Evolutionary conservation across 202 grass and related monocot species (phyloP).

Genomic region (Zizania palustris): DNA sequence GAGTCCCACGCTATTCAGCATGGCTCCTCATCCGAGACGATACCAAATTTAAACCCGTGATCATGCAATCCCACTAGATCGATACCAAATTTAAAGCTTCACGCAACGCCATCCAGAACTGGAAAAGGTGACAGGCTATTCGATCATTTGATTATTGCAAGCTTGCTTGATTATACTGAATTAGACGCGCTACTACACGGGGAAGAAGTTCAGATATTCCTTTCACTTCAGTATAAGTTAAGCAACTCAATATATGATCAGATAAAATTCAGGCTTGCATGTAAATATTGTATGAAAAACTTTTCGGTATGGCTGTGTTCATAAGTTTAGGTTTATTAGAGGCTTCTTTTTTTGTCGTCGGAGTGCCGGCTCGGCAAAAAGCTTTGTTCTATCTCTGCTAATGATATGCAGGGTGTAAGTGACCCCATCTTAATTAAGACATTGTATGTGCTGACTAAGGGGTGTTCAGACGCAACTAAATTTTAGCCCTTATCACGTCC

Average conservation of each 20-base stretch:
- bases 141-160: conserved; percentile 21
- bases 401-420: conserved; percentile 34
- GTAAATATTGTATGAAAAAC: neutral
- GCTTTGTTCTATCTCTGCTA: conserved; percentile 29
- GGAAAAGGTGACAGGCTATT: neutral
- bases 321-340: no score
- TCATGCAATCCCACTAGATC: neutral
- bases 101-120: neutral
- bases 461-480: no score
- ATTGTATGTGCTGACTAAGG: no score
- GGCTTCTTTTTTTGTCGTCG: neutral
- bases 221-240: neutral
- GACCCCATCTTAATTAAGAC: conserved; percentile 8
- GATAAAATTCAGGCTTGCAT: neutral
- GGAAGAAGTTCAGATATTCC: conserved; percentile 18
- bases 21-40: no score
- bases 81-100: conserved; percentile 15
- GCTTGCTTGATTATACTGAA: neutral
- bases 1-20: no score
- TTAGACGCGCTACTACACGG: neutral
- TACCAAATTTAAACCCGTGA: conserved; percentile 24
- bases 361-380: conserved; percentile 26
- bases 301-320: neutral
- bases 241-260: conserved; percentile 21
- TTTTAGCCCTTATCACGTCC: no score